A percentile compares a stretch with the other conserved stretches of the same genome.
Evolutionary conservation across 192 early-diverging fungal genomes (phyloP).

Genomic region (Coemansia asiatica): DNA sequence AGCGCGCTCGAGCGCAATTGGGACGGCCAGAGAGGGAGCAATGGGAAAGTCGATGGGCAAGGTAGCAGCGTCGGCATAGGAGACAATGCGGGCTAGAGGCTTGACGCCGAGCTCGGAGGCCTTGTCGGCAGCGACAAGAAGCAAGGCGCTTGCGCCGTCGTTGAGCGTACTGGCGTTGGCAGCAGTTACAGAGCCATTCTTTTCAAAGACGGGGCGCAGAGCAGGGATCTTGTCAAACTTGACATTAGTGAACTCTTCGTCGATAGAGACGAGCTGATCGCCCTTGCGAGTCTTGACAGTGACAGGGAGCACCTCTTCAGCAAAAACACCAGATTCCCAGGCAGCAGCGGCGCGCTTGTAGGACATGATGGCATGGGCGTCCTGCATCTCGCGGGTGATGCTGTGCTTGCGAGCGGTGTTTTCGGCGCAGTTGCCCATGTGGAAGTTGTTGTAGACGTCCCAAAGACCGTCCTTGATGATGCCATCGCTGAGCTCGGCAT

Average conservation of each 20-base stretch:
- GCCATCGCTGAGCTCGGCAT: slow-evolving; percentile 75
- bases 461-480: slow-evolving; percentile 96
- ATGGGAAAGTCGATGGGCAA: slow-evolving; percentile 93
- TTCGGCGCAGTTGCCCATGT: slow-evolving; percentile 76
- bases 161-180: slow-evolving; percentile 94
- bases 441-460: slow-evolving; percentile 94
- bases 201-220: slow-evolving; percentile 80
- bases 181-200: slow-evolving; percentile 91
- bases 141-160: slow-evolving; percentile 92
- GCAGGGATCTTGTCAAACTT: slow-evolving; percentile 85
- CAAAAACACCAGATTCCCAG: slow-evolving; percentile 81
- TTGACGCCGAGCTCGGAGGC: slow-evolving; percentile 75
- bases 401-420: slow-evolving; percentile 84
- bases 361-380: slow-evolving; percentile 80
- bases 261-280: slow-evolving; percentile 71
- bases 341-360: slow-evolving; percentile 89
- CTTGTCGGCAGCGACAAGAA: slow-evolving; percentile 76
- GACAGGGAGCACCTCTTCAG: slow-evolving; percentile 82
- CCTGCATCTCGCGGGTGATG: slow-evolving; percentile 88
- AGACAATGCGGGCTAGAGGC: slow-evolving; percentile 85
- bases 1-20: slow-evolving; percentile 88
- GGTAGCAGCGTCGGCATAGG: slow-evolving; percentile 88
- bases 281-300: slow-evolving; percentile 82
- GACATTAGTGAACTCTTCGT: slow-evolving; percentile 95
- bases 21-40: slow-evolving; percentile 89